A percentile compares a stretch with the other conserved stretches of the same genome.
Conservation (phyloP, 1,284 basidiomycete species). For the Cryptococcus amylolentus region DNA sequence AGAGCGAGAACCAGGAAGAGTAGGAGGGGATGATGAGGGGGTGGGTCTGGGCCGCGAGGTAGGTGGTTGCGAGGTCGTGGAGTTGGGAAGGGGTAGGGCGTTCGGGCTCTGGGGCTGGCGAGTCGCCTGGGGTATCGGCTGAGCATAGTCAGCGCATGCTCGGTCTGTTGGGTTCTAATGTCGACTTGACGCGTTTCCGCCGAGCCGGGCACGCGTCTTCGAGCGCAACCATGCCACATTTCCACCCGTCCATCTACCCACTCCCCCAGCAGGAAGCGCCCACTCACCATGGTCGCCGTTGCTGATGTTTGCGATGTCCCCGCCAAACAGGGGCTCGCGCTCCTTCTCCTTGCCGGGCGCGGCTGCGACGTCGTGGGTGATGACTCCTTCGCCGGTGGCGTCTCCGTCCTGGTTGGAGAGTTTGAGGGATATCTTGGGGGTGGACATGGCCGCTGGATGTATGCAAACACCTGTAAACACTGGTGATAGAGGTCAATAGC, state of each 20-base stretch:
- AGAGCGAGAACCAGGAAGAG: slow-evolving; percentile 96
- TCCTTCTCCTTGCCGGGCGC: slow-evolving; percentile 51
- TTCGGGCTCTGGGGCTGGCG: slow-evolving; percentile 23
- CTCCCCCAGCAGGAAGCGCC: background rate
- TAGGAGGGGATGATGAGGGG: slow-evolving; percentile 96
- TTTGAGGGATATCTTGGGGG: slow-evolving; percentile 43
- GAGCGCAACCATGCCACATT: background rate
- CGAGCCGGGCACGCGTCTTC: background rate
- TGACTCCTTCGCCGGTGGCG: slow-evolving; percentile 37
- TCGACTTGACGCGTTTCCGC: slow-evolving; percentile 9
- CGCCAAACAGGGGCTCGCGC: slow-evolving; percentile 47
- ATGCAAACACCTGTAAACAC: background rate
- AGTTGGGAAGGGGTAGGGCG: slow-evolving; percentile 41
- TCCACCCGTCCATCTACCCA: background rate
- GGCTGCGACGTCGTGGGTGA: slow-evolving; percentile 39
- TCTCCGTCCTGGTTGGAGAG: slow-evolving; percentile 22
- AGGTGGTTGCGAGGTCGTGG: slow-evolving; percentile 54
- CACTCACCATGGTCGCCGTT: slow-evolving; percentile 29
- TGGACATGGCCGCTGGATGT: slow-evolving; percentile 34
- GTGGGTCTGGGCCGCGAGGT: slow-evolving; percentile 95
- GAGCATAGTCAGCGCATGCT: slow-evolving; percentile 13
- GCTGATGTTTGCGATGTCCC: slow-evolving; percentile 47
- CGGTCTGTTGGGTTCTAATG: slow-evolving; percentile 10
- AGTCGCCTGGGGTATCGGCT: slow-evolving; percentile 6
- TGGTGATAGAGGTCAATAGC: background rate